Percentiles rank a stretch among this genome's conserved stretches.
Conservation (phyloP, 768 basidiomycete genomes). For the Lentinula aciculospora region DNA sequence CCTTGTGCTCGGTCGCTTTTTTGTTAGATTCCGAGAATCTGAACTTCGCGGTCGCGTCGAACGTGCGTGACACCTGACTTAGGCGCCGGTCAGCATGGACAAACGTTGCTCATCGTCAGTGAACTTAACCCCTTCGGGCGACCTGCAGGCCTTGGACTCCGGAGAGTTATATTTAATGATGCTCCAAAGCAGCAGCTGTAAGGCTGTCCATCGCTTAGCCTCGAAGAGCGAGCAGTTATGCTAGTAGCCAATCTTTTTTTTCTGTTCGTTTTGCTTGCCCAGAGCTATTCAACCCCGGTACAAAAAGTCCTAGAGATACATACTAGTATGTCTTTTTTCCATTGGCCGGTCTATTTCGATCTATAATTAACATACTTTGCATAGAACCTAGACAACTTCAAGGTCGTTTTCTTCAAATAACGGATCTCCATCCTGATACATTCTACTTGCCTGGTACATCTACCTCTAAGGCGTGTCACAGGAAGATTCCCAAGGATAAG, state of each 20-base stretch:
- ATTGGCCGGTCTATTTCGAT: not conserved
- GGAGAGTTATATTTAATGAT: not conserved
- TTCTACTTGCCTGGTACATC: slow-evolving; percentile 50
- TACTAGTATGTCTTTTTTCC: not conserved
- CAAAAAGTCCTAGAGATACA: not conserved
- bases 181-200: not conserved
- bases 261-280: not conserved
- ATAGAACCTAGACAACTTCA: slow-evolving; percentile 27
- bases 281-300: not conserved
- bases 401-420: slow-evolving; percentile 72
- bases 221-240: not conserved
- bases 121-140: not conserved
- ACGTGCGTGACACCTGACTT: not conserved
- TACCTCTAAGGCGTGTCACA: slow-evolving; percentile 63
- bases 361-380: not conserved
- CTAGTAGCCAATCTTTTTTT: not conserved
- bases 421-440: slow-evolving; percentile 81
- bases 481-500: slow-evolving; percentile 52
- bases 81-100: not conserved
- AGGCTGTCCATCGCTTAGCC: not conserved
- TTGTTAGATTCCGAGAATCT: not conserved
- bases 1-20: not conserved
- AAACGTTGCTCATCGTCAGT: not conserved
- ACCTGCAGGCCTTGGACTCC: not conserved
- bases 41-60: not conserved